phyloP scores from a whole-genome alignment of 305 asterid species.

The Salvia sclarea region DNA sequence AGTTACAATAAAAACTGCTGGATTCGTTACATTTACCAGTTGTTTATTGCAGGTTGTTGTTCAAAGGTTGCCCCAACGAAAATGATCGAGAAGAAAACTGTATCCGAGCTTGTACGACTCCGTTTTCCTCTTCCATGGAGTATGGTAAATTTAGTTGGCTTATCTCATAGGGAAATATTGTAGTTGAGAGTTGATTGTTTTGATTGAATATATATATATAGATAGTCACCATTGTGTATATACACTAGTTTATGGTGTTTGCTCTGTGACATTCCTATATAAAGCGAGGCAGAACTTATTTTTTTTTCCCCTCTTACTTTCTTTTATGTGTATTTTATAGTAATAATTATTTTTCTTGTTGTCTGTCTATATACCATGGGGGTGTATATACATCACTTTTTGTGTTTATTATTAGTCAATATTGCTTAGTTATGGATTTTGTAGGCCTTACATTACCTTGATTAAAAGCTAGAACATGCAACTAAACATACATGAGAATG shows the following conservation, averaged over 20 bases:
- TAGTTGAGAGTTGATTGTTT: neutral
- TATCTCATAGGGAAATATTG: constrained; percentile 1
- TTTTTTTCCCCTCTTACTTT: too few species aligned
- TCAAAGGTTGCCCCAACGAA: constrained; percentile 82
- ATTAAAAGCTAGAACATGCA: too few species aligned
- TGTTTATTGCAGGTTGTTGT: constrained; percentile 58
- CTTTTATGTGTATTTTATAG: too few species aligned
- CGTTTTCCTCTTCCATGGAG: neutral
- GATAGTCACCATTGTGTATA: neutral
- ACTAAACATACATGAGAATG: too few species aligned
- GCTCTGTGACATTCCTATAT: neutral
- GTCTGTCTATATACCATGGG: too few species aligned
- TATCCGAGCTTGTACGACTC: neutral
- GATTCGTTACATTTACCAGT: neutral
- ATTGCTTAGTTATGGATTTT: too few species aligned
- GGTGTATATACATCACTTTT: too few species aligned
- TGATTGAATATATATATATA: too few species aligned
- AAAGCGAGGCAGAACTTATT: neutral
- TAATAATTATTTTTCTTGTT: too few species aligned
- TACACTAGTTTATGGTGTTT: neutral
- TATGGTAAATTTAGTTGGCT: neutral
- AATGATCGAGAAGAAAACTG: constrained; percentile 34
- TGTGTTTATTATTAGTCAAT: too few species aligned
- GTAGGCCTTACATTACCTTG: too few species aligned
- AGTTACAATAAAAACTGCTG: neutral